Conservation (phyloP, 331 rosid species). For the Quercus lobata region DNA sequence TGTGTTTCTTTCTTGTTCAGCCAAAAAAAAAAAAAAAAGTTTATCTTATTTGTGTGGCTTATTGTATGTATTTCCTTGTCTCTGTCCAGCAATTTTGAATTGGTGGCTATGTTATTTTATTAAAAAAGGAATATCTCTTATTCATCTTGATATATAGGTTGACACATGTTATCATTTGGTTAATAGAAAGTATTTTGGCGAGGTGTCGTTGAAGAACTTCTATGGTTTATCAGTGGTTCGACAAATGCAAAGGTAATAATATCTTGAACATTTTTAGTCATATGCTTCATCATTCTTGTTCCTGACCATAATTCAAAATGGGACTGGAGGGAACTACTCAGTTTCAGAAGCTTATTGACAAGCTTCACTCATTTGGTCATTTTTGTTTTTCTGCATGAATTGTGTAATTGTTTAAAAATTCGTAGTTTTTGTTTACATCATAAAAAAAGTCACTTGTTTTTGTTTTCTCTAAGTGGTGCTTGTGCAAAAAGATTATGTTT, state of each 20-base stretch:
- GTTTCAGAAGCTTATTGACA: neutral
- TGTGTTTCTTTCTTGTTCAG: conserved; percentile 23
- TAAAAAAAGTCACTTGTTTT: neutral
- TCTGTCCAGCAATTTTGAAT: neutral
- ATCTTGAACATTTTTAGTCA: conserved; percentile 6
- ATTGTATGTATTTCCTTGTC: conserved; percentile 1
- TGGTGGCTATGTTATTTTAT: conserved; percentile 7
- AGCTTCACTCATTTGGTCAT: neutral
- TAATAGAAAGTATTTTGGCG: conserved; percentile 96
- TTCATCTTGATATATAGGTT: conserved; percentile 16
- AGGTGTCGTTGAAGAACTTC: conserved; percentile 97
- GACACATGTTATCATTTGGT: conserved; percentile 38
- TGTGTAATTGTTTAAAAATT: neutral
- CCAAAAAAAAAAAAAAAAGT: no score
- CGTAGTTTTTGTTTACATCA: neutral
- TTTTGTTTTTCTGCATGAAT: neutral
- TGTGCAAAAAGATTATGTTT: neutral
- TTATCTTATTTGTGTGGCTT: neutral
- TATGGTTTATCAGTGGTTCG: conserved; percentile 98
- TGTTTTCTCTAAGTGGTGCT: neutral
- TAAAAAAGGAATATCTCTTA: conserved; percentile 13
- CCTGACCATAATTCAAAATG: neutral
- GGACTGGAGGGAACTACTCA: neutral
- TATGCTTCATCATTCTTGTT: neutral
- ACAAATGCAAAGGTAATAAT: conserved; percentile 86